Conservation (phyloP, 83 land plant species). For the Picea engelmannii region DNA sequence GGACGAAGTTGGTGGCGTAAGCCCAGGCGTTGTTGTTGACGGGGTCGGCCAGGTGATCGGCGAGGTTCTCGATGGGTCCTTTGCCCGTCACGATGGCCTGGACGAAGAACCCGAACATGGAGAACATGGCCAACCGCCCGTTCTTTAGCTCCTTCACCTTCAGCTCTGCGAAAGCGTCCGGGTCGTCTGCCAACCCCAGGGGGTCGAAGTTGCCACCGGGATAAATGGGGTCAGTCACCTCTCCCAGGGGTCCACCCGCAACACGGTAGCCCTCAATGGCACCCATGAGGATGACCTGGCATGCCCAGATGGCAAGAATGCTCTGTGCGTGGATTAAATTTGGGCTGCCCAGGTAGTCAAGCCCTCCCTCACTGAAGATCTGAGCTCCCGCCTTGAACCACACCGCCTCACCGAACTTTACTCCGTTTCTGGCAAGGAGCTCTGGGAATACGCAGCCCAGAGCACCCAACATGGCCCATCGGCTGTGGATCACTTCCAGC, state of each 20-base stretch:
- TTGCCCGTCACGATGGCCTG: slow-evolving; percentile 56
- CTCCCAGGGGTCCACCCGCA: slow-evolving; percentile 31
- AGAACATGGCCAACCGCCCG: slow-evolving; percentile 24
- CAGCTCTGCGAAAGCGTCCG: slow-evolving; percentile 27
- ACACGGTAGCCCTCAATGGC: slow-evolving; percentile 32
- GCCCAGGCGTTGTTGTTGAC: slow-evolving; percentile 53
- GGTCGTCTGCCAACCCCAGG: slow-evolving; percentile 25
- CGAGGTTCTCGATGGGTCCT: slow-evolving; percentile 48
- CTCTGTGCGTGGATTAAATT: slow-evolving; percentile 42
- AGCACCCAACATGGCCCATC: slow-evolving; percentile 70
- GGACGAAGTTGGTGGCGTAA: slow-evolving; percentile 41
- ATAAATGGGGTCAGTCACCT: slow-evolving; percentile 27
- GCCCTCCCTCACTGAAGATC: slow-evolving; percentile 21
- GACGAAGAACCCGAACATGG: slow-evolving; percentile 54
- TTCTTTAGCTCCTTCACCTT: slow-evolving; percentile 16
- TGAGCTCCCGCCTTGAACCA: slow-evolving; percentile 37
- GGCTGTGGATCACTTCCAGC: slow-evolving; percentile 50
- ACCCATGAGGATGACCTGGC: slow-evolving; percentile 22
- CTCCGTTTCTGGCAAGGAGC: slow-evolving; percentile 53
- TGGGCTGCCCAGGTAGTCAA: slow-evolving; percentile 28
- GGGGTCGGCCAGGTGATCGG: slow-evolving; percentile 42
- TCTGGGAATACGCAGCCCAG: slow-evolving; percentile 63
- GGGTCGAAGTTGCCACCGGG: slow-evolving; percentile 32
- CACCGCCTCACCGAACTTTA: slow-evolving; percentile 51
- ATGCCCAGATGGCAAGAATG: slow-evolving; percentile 45